These are phyloP conservation scores for Trichoderma brevicompactum DNA, from an alignment of 2,329 filamentous ascomycete species.

Conservation along the genomic window DNA sequence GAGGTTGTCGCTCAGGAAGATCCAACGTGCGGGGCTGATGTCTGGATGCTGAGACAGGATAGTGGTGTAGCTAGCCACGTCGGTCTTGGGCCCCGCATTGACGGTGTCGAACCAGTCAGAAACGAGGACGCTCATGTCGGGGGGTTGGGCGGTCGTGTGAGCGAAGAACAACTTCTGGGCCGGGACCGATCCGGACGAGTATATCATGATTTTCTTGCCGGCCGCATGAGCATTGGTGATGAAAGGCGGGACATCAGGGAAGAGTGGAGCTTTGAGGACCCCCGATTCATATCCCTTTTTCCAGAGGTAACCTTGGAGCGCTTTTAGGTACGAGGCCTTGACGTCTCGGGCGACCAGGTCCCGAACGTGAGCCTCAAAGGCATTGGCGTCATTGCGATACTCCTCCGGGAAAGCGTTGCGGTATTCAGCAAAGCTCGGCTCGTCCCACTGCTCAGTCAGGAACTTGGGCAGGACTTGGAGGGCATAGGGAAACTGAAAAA, in stretches of 20 bases:
- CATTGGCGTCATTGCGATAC: slow-evolving; percentile 60
- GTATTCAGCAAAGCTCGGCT: slow-evolving; percentile 66
- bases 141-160: slow-evolving; percentile 62
- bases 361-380: slow-evolving; percentile 68
- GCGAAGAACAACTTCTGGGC: slow-evolving; percentile 81
- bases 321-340: slow-evolving; percentile 78
- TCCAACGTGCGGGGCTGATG: slow-evolving; percentile 57
- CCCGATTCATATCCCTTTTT: slow-evolving; percentile 72
- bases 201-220: slow-evolving; percentile 70
- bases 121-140: slow-evolving; percentile 64
- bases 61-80: slow-evolving; percentile 67
- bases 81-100: slow-evolving; percentile 76
- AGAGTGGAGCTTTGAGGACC: slow-evolving; percentile 72
- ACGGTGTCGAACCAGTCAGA: slow-evolving; percentile 78
- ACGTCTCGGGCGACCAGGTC: slow-evolving; percentile 73
- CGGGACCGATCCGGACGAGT: slow-evolving; percentile 78
- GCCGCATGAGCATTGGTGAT: slow-evolving; percentile 62
- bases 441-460: slow-evolving; percentile 69
- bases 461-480: slow-evolving; percentile 67
- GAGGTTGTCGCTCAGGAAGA: slow-evolving; percentile 84
- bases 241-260: slow-evolving; percentile 71
- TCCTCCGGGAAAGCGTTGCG: slow-evolving; percentile 72
- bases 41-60: slow-evolving; percentile 57
- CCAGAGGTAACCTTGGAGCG: slow-evolving; percentile 81
- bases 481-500: slow-evolving; percentile 74